Conservation (phyloP, 1,284 basidiomycete species). For the Moesziomyces globuligerus region DNA sequence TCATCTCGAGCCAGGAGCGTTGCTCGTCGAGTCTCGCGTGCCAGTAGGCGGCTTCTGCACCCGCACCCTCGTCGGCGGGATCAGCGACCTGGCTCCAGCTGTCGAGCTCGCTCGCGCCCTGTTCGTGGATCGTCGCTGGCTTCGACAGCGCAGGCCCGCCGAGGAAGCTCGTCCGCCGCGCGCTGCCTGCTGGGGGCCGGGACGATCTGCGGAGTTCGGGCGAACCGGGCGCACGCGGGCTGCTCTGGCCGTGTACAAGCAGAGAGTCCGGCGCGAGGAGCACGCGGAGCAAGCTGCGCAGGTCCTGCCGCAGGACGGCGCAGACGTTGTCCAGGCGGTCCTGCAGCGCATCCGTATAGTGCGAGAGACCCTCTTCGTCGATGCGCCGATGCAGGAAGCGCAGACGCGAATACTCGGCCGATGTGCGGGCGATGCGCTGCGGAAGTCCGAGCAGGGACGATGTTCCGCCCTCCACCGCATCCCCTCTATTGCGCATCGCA, state of each 20-base stretch:
- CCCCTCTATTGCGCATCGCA: conserved; percentile 4
- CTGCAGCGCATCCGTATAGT: conserved; percentile 81
- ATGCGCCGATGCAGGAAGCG: conserved; percentile 88
- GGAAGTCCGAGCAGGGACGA: conserved; percentile 59
- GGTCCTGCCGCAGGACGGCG: conserved; percentile 81
- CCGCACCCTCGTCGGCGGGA: conserved; percentile 83
- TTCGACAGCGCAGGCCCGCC: conserved; percentile 3
- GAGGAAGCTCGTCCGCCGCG: conserved; percentile 34
- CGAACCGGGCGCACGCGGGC: conserved; percentile 7
- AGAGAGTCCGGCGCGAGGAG: conserved; percentile 65
- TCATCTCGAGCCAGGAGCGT: conserved; percentile 45
- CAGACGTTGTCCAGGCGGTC: conserved; percentile 82
- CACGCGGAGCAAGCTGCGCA: conserved; percentile 79
- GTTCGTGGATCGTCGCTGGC: conserved; percentile 3
- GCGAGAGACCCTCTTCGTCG: conserved; percentile 75
- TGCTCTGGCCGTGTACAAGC: conserved; percentile 23
- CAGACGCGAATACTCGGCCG: conserved; percentile 90
- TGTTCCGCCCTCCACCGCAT: conserved; percentile 2
- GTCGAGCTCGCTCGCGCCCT: conserved; percentile 22
- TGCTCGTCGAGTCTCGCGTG: conserved; percentile 40
- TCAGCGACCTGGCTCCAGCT: conserved; percentile 67
- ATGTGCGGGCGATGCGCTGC: conserved; percentile 85
- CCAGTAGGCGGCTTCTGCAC: conserved; percentile 28
- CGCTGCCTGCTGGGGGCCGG: neutral
- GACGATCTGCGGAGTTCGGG: conserved; percentile 20